Evolutionary conservation across 2,329 filamentous ascomycete species (phyloP).

Genomic region (Pseudonectria buxi): DNA sequence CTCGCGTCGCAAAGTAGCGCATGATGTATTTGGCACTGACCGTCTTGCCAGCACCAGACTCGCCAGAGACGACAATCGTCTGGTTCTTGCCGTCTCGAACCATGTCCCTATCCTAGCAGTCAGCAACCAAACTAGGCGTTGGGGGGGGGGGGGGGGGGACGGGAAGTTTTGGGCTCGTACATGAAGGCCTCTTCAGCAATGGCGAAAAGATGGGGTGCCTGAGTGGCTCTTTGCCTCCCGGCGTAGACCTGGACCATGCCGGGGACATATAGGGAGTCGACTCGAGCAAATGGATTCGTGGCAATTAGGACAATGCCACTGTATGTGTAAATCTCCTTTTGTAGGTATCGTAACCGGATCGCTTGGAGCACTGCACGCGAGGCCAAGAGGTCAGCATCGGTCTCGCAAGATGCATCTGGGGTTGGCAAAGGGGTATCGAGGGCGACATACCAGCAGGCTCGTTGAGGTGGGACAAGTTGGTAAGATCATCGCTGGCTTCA

Average conservation of each 20-base stretch:
- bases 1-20: constrained; percentile 97
- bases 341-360: constrained; percentile 91
- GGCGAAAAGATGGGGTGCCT: constrained; percentile 95
- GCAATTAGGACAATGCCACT: constrained; percentile 98
- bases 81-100: constrained; percentile 92
- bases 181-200: constrained; percentile 98
- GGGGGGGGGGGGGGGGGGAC: neutral
- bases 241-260: constrained; percentile 99
- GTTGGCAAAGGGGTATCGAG: neutral
- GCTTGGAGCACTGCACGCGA: constrained; percentile 74
- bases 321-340: constrained; percentile 99
- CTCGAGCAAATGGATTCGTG: constrained; percentile 93
- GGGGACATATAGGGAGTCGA: constrained; percentile 96
- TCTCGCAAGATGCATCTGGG: constrained; percentile 1
- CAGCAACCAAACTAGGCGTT: constrained; percentile 22
- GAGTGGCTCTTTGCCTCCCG: constrained; percentile 90
- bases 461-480: constrained; percentile 94
- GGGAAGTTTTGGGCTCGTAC: constrained; percentile 39
- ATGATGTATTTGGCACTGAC: constrained; percentile 99
- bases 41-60: constrained; percentile 97
- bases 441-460: constrained; percentile 75
- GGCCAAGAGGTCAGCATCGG: constrained; percentile 16
- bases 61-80: constrained; percentile 97
- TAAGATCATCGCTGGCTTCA: constrained; percentile 96
- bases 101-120: constrained; percentile 69